These are phyloP conservation scores for Lentinula aciculospora DNA, from an alignment of 768 basidiomycete species.

Conservation along the genomic window DNA sequence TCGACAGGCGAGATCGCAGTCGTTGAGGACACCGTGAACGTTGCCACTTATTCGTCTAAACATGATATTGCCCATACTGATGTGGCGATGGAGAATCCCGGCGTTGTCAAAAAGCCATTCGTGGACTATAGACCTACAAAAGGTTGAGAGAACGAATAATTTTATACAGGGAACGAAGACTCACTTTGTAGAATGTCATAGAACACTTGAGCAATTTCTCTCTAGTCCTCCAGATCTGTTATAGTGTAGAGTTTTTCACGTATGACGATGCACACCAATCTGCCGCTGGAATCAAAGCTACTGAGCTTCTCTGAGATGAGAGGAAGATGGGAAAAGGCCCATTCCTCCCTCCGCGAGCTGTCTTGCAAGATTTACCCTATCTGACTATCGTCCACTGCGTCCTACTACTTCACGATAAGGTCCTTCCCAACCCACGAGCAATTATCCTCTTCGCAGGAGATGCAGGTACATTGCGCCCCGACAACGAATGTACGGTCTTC, in stretches of 20 bases:
- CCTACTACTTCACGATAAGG: too few species aligned
- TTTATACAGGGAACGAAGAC: too few species aligned
- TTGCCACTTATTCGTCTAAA: slow-evolving; percentile 8
- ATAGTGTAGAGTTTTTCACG: neutral
- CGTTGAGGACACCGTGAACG: slow-evolving; percentile 10
- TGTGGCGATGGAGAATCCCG: slow-evolving; percentile 11
- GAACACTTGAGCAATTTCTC: neutral
- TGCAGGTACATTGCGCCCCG: too few species aligned
- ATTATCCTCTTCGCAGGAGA: too few species aligned
- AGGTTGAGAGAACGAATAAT: too few species aligned
- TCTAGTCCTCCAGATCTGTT: neutral
- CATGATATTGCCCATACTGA: slow-evolving; percentile 12
- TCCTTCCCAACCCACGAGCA: too few species aligned
- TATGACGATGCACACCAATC: neutral
- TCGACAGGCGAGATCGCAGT: slow-evolving; percentile 9
- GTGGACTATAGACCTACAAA: too few species aligned
- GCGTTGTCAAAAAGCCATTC: slow-evolving; percentile 3
- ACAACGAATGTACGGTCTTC: too few species aligned
- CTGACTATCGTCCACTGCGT: too few species aligned
- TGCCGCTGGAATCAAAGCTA: neutral
- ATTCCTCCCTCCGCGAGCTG: neutral
- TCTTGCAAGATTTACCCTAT: too few species aligned
- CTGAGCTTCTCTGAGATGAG: neutral
- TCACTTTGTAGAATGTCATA: too few species aligned
- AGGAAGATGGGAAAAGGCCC: neutral